Base-by-base conservation (phyloP, 1,284 basidiomycete species). In the Papiliotrema terrestris region DNA sequence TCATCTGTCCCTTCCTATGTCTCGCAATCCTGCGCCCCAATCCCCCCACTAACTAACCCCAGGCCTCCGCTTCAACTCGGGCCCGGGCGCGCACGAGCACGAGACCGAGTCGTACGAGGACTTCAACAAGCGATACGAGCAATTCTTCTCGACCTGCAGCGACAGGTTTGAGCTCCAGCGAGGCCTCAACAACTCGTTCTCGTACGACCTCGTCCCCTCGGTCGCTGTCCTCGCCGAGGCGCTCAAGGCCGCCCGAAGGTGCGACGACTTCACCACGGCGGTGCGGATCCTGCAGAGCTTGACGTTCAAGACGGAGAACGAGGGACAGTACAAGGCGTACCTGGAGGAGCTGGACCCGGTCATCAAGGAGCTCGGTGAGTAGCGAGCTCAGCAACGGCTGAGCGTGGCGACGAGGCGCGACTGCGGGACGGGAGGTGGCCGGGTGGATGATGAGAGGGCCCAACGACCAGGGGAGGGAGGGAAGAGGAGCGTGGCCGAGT, bases 111-210 rank as follows among this genome's bases (percentile, higher is more conserved):
- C 89, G 23, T 98, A 91, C 78, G 94, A 97, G 76, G 83, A 86
- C 52, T 97, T 98, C 83, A 92, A 89, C 73, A 83, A 87, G 60
- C 90, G 94, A 73, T 98, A 97, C 80, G 86, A 91, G 73, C 82
- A 83, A 65, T 98, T 98, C 81, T 98, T 98, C 82, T 81, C 88
- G 72, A 83, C 85, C 52, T 92, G 93, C 51, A 86, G 92, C 74
- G 95, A 98, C 81, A 84, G 96, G 60, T 98, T 98, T 75, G 94
- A 98, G 81, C 87, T 95, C 63, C 92, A 97, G 79, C 89, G 95
- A 58, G 95, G 95, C 46, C 83, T 98, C 67, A 98, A 98, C 84
- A 98, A 98, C 84, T 96, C 92, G 80, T 98, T 98, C 75, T 91
- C 95, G 1, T 95, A 98, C 79, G 95, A 98, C 78, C 84, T 98